phyloP scores from a whole-genome alignment of 2,329 filamentous ascomycete species.

The Arthrobotrys entomopaga region DNA sequence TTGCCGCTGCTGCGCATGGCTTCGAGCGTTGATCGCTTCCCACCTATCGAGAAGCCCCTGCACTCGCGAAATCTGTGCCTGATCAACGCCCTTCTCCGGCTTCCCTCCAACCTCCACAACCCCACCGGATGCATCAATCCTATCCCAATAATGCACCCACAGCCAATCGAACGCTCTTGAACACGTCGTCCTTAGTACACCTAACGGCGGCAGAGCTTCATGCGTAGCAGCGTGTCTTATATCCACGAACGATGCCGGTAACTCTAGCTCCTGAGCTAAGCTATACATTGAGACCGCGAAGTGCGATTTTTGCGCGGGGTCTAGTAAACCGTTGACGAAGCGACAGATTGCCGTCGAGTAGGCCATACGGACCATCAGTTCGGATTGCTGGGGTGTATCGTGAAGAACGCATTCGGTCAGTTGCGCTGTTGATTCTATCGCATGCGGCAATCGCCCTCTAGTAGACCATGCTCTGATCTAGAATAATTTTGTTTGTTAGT shows the following conservation, averaged over 20 bases:
- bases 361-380: slow-evolving; percentile 73
- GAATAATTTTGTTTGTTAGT: too few relatives aligned
- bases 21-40: slow-evolving; percentile 32
- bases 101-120: slow-evolving; percentile 18
- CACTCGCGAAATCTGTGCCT: slow-evolving; percentile 38
- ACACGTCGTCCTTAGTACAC: slow-evolving; percentile 76
- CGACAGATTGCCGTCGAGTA: slow-evolving; percentile 80
- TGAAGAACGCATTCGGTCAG: slow-evolving; percentile 75
- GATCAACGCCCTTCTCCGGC: slow-evolving; percentile 30
- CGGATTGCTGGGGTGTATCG: slow-evolving; percentile 67
- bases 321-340: slow-evolving; percentile 82
- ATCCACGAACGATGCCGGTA: slow-evolving; percentile 85
- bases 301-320: slow-evolving; percentile 75
- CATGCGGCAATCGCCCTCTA: slow-evolving; percentile 78
- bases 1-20: slow-evolving; percentile 24
- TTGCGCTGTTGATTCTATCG: slow-evolving; percentile 81
- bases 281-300: slow-evolving; percentile 74
- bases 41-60: slow-evolving; percentile 37
- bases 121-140: slow-evolving; percentile 53
- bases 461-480: slow-evolving; percentile 70
- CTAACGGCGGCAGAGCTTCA: slow-evolving; percentile 81
- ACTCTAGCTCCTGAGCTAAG: slow-evolving; percentile 73
- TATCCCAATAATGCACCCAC: slow-evolving; percentile 85
- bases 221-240: slow-evolving; percentile 90
- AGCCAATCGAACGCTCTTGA: slow-evolving; percentile 81